Evolutionary conservation across 73 alveolate genomes (phyloP).

Genomic region (Paramecium bursaria): DNA sequence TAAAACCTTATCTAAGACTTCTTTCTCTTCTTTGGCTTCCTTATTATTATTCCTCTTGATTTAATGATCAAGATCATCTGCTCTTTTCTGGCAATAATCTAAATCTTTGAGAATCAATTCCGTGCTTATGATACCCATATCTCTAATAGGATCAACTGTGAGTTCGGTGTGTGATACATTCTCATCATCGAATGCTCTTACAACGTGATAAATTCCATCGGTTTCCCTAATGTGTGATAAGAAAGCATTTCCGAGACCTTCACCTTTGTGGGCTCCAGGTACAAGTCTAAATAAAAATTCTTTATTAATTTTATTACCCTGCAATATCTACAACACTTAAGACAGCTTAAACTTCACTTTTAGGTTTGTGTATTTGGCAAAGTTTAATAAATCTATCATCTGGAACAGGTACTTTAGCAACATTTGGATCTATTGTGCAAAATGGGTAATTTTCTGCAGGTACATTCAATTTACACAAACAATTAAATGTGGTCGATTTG

Average conservation of each 20-base stretch:
- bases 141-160: constrained; percentile 97
- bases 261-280: constrained; percentile 98
- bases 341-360: constrained; percentile 91
- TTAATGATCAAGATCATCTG: constrained; percentile 89
- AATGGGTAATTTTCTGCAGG: constrained; percentile 99
- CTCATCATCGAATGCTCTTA: constrained; percentile 95
- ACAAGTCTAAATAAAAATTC: constrained; percentile 54
- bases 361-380: constrained; percentile 83
- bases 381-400: constrained; percentile 94
- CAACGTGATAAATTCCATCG: constrained; percentile 97
- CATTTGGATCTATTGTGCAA: constrained; percentile 98
- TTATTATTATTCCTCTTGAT: constrained; percentile 91
- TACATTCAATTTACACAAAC: constrained; percentile 74
- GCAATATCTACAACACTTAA: constrained; percentile 95
- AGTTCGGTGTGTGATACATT: constrained; percentile 96
- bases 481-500: constrained; percentile 71
- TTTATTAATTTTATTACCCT: constrained; percentile 73
- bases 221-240: constrained; percentile 95
- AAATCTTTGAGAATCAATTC: constrained; percentile 95
- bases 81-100: constrained; percentile 75
- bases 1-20: constrained; percentile 79
- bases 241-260: constrained; percentile 99
- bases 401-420: constrained; percentile 96
- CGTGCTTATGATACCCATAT: constrained; percentile 90
- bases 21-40: constrained; percentile 88